Conservation (phyloP, 179 eudicot species). For the Monotropa hypopitys region DNA sequence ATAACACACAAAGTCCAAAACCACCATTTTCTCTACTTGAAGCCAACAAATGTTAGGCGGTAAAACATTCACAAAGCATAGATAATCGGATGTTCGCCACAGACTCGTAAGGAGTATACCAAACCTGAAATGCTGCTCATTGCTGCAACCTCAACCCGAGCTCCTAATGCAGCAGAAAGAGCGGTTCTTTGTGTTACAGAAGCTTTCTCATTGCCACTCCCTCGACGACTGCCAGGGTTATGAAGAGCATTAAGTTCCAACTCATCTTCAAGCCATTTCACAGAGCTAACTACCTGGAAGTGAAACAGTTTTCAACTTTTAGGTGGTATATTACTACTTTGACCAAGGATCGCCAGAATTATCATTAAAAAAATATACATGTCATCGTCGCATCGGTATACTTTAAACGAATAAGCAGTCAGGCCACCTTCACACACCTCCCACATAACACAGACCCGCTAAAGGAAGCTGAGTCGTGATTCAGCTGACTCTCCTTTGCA, state of each 20-base stretch:
- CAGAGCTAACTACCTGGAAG: constrained; percentile 91
- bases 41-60: constrained; percentile 5
- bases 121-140: constrained; percentile 93
- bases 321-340: not conserved
- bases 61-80: constrained; percentile 1
- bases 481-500: not conserved
- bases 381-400: not conserved
- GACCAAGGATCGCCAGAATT: not conserved
- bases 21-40: not conserved
- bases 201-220: constrained; percentile 91
- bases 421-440: not conserved
- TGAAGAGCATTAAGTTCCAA: constrained; percentile 99
- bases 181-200: constrained; percentile 80
- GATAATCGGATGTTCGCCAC: not conserved
- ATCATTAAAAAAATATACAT: not conserved
- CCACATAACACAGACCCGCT: not conserved
- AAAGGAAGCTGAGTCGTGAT: not conserved
- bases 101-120: not conserved
- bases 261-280: constrained; percentile 99
- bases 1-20: constrained; percentile 2
- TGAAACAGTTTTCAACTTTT: not conserved
- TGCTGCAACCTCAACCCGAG: constrained; percentile 84
- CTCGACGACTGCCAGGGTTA: constrained; percentile 91
- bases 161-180: constrained; percentile 97
- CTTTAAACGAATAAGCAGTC: not conserved